Percentiles rank a stretch among this genome's conserved stretches.
These are phyloP conservation scores for Russula sp. DNA, from an alignment of 768 basidiomycete genomes.

Conservation along the genomic window DNA sequence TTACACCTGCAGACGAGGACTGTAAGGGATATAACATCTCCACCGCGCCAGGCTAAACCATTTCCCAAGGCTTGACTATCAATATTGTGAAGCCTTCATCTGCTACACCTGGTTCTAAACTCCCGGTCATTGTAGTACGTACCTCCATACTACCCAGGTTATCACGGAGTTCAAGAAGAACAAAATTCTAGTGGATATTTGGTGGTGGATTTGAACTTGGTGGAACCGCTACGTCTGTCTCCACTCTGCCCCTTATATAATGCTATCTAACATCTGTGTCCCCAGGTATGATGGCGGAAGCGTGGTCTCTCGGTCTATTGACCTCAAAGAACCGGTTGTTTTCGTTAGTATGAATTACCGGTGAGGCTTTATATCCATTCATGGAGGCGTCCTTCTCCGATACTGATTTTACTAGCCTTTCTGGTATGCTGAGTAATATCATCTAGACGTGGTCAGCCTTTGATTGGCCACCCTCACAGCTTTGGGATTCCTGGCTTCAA, in stretches of 20 bases:
- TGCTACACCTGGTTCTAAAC: slow-evolving; percentile 1
- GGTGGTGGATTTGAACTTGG: slow-evolving; percentile 22
- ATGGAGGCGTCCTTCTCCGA: neutral
- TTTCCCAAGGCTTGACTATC: too few species aligned
- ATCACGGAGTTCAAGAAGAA: neutral
- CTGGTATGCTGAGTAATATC: neutral
- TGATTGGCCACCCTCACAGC: slow-evolving; percentile 19
- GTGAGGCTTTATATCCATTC: neutral
- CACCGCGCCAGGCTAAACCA: neutral
- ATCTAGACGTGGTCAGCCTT: neutral
- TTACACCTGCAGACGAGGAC: slow-evolving; percentile 21
- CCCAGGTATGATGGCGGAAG: slow-evolving; percentile 15
- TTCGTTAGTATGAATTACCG: too few species aligned
- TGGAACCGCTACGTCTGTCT: slow-evolving; percentile 9
- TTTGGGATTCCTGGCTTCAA: slow-evolving; percentile 16
- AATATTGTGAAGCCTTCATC: too few species aligned
- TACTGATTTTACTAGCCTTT: neutral
- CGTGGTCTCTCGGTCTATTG: slow-evolving; percentile 13
- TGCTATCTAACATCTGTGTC: neutral
- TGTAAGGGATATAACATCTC: slow-evolving; percentile 16
- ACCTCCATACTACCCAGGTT: neutral
- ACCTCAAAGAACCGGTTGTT: slow-evolving; percentile 11
- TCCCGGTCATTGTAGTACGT: slow-evolving; percentile 26
- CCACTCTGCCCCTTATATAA: neutral
- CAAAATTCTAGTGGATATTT: slow-evolving; percentile 23